Conservation (phyloP, 2,329 filamentous ascomycete genomes). For the Colletotrichum falcatum region DNA sequence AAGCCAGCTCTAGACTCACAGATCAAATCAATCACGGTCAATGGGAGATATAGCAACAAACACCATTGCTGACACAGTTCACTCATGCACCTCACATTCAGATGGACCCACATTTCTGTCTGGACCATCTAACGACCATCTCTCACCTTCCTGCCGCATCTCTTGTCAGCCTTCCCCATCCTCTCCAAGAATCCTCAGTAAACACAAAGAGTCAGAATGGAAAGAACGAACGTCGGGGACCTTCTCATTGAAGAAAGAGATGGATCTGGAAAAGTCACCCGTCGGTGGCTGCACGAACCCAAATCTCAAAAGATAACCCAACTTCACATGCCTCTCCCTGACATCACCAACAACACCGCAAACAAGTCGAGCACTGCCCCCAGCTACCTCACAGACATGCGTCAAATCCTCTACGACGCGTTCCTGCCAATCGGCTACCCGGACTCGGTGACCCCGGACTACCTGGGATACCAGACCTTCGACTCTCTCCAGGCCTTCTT, state of each 20-base stretch:
- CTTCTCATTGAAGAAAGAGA: constrained; percentile 30
- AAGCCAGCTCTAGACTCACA: no score
- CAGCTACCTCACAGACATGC: constrained; percentile 4
- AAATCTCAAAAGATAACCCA: background rate
- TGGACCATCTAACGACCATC: background rate
- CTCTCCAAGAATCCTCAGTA: background rate
- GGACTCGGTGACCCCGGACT: constrained; percentile 86
- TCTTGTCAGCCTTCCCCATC: background rate
- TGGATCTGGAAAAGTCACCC: constrained; percentile 15
- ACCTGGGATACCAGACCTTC: constrained; percentile 76
- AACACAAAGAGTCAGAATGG: background rate
- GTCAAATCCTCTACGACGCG: constrained; percentile 66
- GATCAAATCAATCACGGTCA: background rate
- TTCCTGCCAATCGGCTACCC: constrained; percentile 92
- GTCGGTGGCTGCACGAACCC: constrained; percentile 26
- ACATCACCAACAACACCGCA: constrained; percentile 25
- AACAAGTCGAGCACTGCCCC: background rate
- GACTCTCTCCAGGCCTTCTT: constrained; percentile 89
- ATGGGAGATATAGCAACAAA: background rate
- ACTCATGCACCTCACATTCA: background rate
- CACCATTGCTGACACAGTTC: background rate
- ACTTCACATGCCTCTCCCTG: background rate
- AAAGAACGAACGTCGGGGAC: background rate
- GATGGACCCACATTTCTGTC: background rate
- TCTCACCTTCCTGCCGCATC: constrained; percentile 8